Evolutionary conservation across 139 green algal species (phyloP).

Genomic region (Eudorina sp.): DNA sequence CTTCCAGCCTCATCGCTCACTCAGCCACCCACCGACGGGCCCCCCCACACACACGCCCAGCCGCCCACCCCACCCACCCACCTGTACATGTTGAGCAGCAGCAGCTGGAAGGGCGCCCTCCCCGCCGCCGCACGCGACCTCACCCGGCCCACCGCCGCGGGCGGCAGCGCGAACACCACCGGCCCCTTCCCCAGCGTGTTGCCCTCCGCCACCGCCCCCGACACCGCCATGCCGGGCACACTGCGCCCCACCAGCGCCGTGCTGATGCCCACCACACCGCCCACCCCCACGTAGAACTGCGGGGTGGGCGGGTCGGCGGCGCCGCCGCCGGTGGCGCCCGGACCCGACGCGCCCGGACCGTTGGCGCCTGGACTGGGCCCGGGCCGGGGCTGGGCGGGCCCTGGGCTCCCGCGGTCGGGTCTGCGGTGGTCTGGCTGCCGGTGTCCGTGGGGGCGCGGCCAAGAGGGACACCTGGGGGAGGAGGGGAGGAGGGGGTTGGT

Average conservation of each 20-base stretch:
- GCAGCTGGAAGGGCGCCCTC: constrained; percentile 50
- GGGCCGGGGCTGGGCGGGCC: neutral
- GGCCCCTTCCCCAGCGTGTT: constrained; percentile 87
- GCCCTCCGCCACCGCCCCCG: constrained; percentile 65
- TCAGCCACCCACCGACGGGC: neutral
- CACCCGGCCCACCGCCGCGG: constrained; percentile 11
- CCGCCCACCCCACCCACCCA: neutral
- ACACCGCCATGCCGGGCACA: constrained; percentile 42
- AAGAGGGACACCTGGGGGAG: constrained; percentile 39
- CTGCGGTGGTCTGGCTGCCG: no score
- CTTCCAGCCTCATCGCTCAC: neutral
- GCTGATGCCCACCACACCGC: constrained; percentile 54
- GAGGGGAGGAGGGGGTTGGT: neutral
- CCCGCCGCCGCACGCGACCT: constrained; percentile 31
- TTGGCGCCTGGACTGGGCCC: no score
- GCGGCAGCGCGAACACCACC: constrained; percentile 73
- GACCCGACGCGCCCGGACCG: neutral
- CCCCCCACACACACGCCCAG: neutral
- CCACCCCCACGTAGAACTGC: constrained; percentile 66
- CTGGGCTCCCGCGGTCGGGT: no score
- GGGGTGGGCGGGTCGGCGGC: neutral
- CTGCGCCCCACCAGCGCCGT: constrained; percentile 46
- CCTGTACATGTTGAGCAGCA: constrained; percentile 79
- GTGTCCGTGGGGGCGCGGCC: constrained; percentile 7
- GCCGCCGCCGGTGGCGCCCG: no score